Evolutionary conservation across 768 basidiomycete genomes (phyloP).

Genomic region (Psilocybe cyanescens): DNA sequence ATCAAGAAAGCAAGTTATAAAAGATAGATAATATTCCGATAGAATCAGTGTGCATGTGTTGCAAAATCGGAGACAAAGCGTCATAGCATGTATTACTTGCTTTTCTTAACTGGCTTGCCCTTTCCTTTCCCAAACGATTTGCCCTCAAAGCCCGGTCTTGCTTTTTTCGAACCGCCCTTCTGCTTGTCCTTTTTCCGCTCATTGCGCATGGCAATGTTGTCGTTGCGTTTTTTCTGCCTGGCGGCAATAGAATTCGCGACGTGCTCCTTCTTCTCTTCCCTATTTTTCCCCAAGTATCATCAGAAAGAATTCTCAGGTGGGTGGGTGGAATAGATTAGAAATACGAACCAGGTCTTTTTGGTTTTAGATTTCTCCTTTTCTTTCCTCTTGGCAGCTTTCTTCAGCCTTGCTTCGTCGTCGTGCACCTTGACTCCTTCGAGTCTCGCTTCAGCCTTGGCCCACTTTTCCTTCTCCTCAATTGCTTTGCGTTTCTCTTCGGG

Average conservation of each 20-base stretch:
- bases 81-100: slow-evolving; percentile 28
- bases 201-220: slow-evolving; percentile 87
- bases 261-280: slow-evolving; percentile 88
- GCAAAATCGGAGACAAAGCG: background rate
- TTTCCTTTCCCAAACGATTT: slow-evolving; percentile 72
- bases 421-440: slow-evolving; percentile 90
- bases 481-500: slow-evolving; percentile 84
- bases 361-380: slow-evolving; percentile 89
- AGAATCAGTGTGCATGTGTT: background rate
- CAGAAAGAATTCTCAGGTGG: background rate
- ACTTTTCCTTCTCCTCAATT: slow-evolving; percentile 82
- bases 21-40: background rate
- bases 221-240: slow-evolving; percentile 86
- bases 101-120: slow-evolving; percentile 36
- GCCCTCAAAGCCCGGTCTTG: slow-evolving; percentile 87
- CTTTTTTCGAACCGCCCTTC: slow-evolving; percentile 51
- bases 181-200: slow-evolving; percentile 74
- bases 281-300: slow-evolving; percentile 32
- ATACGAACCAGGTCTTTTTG: slow-evolving; percentile 81
- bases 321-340: slow-evolving; percentile 2
- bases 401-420: slow-evolving; percentile 83
- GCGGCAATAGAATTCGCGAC: slow-evolving; percentile 76
- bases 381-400: slow-evolving; percentile 91
- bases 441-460: slow-evolving; percentile 88
- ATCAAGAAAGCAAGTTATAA: background rate